Base-by-base conservation (phyloP, 768 basidiomycete species). In the Naganishia randhawae region DNA sequence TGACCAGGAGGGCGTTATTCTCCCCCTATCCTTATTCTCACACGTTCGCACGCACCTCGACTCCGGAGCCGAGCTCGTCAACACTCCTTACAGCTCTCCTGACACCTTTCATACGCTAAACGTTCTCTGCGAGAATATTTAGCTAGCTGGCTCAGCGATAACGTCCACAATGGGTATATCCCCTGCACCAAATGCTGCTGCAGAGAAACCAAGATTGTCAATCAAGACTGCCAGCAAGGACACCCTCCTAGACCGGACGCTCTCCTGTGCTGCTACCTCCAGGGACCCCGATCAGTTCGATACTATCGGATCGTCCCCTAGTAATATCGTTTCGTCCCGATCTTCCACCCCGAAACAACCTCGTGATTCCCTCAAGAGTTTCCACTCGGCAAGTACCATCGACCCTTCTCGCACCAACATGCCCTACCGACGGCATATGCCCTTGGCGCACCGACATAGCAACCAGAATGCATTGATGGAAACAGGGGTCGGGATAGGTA, bases 211-310 rank as follows among this genome's bases (percentile, higher is more conserved):
- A 2, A n/a, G 45, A 48, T 11, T 48, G n/a, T 48, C 45, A 22
- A n/a, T 48, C 45, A 39, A 61, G 39, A 25, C 37, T 14, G 22
- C 14, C 39, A 61, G 39, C 29, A 61, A 5, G 22, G 19, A 19
- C 17, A 39, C 37, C 25, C 57, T 61, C 57, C 22, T 61, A 2
- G 57, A 61, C 57, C 57, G 57, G 13, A 35, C 39, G 5, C 37
- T 61, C 3, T 22, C 57, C 4, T 29, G 45, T 22, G n/a, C 45
- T n/a, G 7, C 37, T 7, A 48, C 45, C n/a, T 48, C 45, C 8
- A 42, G 31, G 6, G 29, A 35, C 27, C 33, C 55, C 55, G 55
- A 39, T 13, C 57, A 61, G 37, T 61, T 61, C 29, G 57, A 61
- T 35, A 61, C 57, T 61, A 39, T 41, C n/a, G 37, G 39, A 61